A percentile compares a stretch with the other conserved stretches of the same genome.
phyloP scores from a whole-genome alignment of 2,329 filamentous ascomycete genomes.

The Calonectria pseudoreteaudii region DNA sequence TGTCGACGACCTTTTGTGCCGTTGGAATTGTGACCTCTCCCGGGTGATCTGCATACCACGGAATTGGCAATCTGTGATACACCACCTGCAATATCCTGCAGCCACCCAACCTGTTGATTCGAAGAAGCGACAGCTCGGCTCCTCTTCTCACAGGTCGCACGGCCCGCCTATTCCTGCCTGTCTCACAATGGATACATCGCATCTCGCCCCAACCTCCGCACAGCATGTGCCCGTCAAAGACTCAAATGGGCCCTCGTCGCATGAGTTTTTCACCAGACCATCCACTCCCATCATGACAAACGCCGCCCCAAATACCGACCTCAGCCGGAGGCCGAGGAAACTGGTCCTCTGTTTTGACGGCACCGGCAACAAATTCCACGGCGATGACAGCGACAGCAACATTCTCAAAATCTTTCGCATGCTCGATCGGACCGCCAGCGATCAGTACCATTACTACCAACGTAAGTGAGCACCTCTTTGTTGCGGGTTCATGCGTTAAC shows the following conservation, averaged over 20 bases:
- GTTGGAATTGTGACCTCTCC: not conserved
- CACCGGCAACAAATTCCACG: constrained; percentile 73
- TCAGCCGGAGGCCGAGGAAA: constrained; percentile 51
- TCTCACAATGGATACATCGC: constrained; percentile 40
- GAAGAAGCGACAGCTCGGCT: not conserved
- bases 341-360: constrained; percentile 73
- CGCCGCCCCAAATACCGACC: constrained; percentile 21
- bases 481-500: not conserved
- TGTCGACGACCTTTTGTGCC: not conserved
- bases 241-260: constrained; percentile 20
- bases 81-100: constrained; percentile 11
- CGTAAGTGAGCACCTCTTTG: constrained; percentile 54
- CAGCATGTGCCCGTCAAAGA: constrained; percentile 29
- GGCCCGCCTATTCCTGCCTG: constrained; percentile 1
- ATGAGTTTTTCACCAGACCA: constrained; percentile 38
- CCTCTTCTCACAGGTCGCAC: not conserved
- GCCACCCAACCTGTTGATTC: constrained; percentile 9
- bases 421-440: constrained; percentile 71
- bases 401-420: constrained; percentile 79
- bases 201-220: constrained; percentile 37
- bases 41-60: not conserved
- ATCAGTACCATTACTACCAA: constrained; percentile 75
- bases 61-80: not conserved
- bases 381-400: constrained; percentile 72
- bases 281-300: constrained; percentile 36